Evolutionary conservation across 306 rosid species (phyloP).

Genomic region (Castanea sativa): DNA sequence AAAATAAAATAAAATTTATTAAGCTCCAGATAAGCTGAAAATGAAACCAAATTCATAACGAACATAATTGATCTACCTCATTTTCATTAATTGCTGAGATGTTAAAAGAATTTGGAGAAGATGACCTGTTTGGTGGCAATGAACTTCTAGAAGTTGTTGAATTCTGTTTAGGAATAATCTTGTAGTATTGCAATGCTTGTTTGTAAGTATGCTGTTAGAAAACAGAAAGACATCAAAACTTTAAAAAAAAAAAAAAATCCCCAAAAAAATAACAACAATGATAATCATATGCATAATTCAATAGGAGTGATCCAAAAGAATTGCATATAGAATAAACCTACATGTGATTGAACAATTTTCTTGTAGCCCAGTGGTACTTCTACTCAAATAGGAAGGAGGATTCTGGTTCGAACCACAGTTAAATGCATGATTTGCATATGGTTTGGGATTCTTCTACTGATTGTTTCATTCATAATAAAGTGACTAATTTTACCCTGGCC

Average conservation of each 20-base stretch:
- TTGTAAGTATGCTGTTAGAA: constrained; percentile 72
- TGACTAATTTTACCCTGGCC: too few relatives aligned
- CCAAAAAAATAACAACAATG: background rate
- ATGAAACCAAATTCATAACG: background rate
- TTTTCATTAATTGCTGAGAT: constrained; percentile 74
- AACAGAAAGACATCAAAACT: constrained; percentile 15
- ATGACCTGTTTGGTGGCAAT: constrained; percentile 68
- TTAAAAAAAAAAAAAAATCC: background rate
- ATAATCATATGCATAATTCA: background rate
- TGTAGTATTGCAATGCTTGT: constrained; percentile 85
- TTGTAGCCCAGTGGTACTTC: background rate
- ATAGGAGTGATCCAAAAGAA: background rate
- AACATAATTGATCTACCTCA: constrained; percentile 58
- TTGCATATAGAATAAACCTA: background rate
- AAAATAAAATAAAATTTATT: background rate
- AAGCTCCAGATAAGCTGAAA: constrained; percentile 15
- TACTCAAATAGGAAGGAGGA: background rate
- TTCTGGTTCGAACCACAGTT: background rate
- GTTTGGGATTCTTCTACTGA: background rate
- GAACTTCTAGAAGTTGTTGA: constrained; percentile 59
- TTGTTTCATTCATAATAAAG: background rate
- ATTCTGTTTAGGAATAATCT: constrained; percentile 71
- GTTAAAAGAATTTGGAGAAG: constrained; percentile 85
- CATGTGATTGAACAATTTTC: background rate
- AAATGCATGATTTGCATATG: background rate